Conservation (phyloP, 179 eudicot genomes). For the Gypsophila paniculata region DNA sequence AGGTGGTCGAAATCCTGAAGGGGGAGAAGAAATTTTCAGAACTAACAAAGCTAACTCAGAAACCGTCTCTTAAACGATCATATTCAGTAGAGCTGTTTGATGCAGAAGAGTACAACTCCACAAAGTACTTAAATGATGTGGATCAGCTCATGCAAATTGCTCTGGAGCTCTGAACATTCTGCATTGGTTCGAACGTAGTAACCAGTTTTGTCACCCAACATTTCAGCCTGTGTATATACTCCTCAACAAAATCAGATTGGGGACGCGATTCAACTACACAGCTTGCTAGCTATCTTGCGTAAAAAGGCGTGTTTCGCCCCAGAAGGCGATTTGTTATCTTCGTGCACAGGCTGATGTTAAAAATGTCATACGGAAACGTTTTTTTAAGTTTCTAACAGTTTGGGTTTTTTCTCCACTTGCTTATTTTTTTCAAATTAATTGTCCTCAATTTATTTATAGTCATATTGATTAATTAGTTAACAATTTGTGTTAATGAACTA, state of each 20-base stretch:
- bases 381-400: not conserved
- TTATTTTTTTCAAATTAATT: no score
- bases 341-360: not conserved
- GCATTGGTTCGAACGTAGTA: not conserved
- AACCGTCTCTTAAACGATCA: conserved; percentile 41
- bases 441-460: no score
- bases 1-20: conserved; percentile 50
- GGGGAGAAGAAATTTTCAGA: conserved; percentile 38
- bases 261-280: not conserved
- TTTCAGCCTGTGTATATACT: not conserved
- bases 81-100: conserved; percentile 70
- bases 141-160: conserved; percentile 45
- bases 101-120: conserved; percentile 70
- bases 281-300: not conserved
- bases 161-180: conserved; percentile 13
- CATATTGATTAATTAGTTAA: no score
- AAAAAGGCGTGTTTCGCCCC: not conserved
- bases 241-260: not conserved
- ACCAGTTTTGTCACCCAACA: not conserved
- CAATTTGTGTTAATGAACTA: no score
- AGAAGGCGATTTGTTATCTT: not conserved
- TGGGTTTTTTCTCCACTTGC: no score
- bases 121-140: conserved; percentile 49
- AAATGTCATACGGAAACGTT: not conserved
- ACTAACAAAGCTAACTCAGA: conserved; percentile 29